Evolutionary conservation across 768 basidiomycete species (phyloP), one percentile per base, ranked within the genome.

Genomic region (Termitomyces sp.): DNA sequence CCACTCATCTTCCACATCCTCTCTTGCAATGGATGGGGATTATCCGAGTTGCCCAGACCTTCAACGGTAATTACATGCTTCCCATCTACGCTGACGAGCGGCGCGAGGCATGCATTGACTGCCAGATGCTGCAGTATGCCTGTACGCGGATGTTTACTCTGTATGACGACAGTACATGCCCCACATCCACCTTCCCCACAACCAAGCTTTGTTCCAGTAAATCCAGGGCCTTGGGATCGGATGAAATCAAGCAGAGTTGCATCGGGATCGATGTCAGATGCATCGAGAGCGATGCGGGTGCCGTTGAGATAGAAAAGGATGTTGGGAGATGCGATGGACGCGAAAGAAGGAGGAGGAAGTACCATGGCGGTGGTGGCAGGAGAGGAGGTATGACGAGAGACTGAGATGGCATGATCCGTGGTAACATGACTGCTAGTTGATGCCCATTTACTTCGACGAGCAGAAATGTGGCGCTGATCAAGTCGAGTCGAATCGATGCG

Each of bases 1-100:
- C 61, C 61, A 46, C 61, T 62, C 61, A 62, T 56, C 55, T 59
- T 62, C 61, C 61, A 62, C 58, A 62, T 57, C 44, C 61, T 56
- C 49, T 62, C 61, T 28, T 62, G 61, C 29, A 62, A 28, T 24
- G 61, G 58, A 45, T 62, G 61, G 13, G 61, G 61, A 26, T 62
- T 62, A 37, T 62, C 61, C 5, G 61, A 56, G 33, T 59, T 42
- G 2, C 61, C 61, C 34, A 62, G 22, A 20, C 61, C 61, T 29
- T 62, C 61, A 4, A 62, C 37, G 3, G 61, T 62, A 22, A 62
- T 62, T 20, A 62, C 49, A 44, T 62, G 61, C 52, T 62, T 62
- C 22, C 61, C 61, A 18, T 62, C 61, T 13, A 62, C 52, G 41
- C 58, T 62, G 48, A 62, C 42, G n/a, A 62, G 49, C 9, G 61